Base-by-base conservation (phyloP, 306 rosid species). In the Fagus crenata region DNA sequence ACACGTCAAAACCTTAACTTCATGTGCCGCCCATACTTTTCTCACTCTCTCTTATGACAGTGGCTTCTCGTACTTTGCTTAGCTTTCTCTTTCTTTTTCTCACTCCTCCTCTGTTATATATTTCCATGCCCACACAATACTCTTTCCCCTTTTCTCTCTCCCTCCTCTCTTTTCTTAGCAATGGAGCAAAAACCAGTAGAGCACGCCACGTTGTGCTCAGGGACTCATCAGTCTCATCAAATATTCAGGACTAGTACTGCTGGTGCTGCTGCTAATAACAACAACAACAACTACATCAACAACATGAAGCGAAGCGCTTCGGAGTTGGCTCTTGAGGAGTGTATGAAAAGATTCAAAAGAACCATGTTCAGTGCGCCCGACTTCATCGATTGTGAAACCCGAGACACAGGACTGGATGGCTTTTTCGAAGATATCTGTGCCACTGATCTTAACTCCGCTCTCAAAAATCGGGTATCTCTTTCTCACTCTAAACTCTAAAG, bases 21-120 rank as follows among this genome's bases (percentile, higher is more conserved):
- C 75, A 88, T 80, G 85, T 89, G 96, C 90, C 87, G 91, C 75
- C 92, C 93, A 22, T 84, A 35, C 11, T 53, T 73, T 31, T 39
- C 41, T 71, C 41, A 53, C 15, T 33, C 65, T 4, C 40, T 54
- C 36, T 31, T 28, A 73, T 46, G 51, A 46, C 14, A 46, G 51
- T 7, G 35, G 42, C 42, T 8, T 63, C 5, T 31, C 81, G 75
- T 72, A 56, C 73, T 64, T 42, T 1, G 8, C 51, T 9, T 46
- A 12, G 8, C 51, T 46, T 1, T 46, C 49, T 42, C 49, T 43
- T 12, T 43, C 49, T 46, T 0, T 35, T 60, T 49, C 71, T 49
- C 5, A 1, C 14, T 63, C 40, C 14, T 41, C 17, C 60, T 15
- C 42, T 71, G 46, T 86, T 82, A 85, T 87, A 75, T 81, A 89